Conservation (phyloP, 805 yeast genomes). For the Candida jianshihensis region DNA sequence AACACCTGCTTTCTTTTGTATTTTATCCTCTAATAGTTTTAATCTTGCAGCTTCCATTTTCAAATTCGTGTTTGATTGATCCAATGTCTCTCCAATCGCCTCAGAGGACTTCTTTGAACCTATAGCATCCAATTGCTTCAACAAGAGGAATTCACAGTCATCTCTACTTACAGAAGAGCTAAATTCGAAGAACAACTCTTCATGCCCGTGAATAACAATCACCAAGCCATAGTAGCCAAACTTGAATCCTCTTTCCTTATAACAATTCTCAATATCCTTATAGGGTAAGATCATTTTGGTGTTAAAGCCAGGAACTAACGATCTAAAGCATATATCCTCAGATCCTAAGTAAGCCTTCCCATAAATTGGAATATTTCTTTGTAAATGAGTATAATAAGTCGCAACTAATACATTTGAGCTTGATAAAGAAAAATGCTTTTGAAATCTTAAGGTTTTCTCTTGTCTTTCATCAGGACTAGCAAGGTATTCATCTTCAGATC, state of each 20-base stretch:
- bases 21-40: conserved; percentile 58
- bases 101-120: conserved; percentile 16
- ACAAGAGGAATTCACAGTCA: conserved; percentile 56
- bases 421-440: conserved; percentile 57
- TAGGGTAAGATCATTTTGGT: conserved; percentile 82
- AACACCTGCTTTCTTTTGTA: conserved; percentile 51
- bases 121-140: conserved; percentile 41
- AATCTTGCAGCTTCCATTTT: conserved; percentile 50
- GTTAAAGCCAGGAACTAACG: conserved; percentile 68
- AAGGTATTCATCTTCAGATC: conserved; percentile 44
- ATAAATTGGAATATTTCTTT: conserved; percentile 67
- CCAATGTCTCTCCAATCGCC: conserved; percentile 4
- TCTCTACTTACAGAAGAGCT: conserved; percentile 56
- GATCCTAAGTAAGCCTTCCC: conserved; percentile 77
- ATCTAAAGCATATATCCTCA: conserved; percentile 68
- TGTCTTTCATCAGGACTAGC: conserved; percentile 35
- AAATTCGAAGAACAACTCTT: conserved; percentile 73
- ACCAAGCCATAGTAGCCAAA: conserved; percentile 69
- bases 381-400: conserved; percentile 63
- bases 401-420: conserved; percentile 48
- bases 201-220: conserved; percentile 64
- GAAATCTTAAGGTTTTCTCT: conserved; percentile 51
- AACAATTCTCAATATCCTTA: conserved; percentile 61
- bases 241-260: conserved; percentile 59
- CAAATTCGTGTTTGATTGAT: conserved; percentile 17